phyloP scores from a whole-genome alignment of 192 early-diverging fungal genomes.

The Neocallimastix lanati region DNA sequence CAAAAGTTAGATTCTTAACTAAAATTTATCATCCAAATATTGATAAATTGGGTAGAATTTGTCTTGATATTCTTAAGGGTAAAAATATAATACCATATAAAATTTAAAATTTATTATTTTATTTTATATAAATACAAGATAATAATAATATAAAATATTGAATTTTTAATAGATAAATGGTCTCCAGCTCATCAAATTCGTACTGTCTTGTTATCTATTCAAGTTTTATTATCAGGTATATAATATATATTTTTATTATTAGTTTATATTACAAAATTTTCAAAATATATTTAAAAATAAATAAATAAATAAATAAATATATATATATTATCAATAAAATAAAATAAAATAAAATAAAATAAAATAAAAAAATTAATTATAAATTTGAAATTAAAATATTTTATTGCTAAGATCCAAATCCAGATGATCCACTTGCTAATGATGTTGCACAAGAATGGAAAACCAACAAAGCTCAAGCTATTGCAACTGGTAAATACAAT shows the following conservation, averaged over 20 bases:
- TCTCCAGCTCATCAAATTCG: slow-evolving; percentile 95
- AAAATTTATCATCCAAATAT: slow-evolving; percentile 99
- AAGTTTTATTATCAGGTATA: slow-evolving; percentile 63
- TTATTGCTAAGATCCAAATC: slow-evolving; percentile 56
- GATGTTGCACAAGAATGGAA: slow-evolving; percentile 99
- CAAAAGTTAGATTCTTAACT: slow-evolving; percentile 94
- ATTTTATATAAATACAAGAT: no score
- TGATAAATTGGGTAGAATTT: slow-evolving; percentile 94
- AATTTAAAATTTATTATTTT: no score
- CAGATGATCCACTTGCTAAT: slow-evolving; percentile 94
- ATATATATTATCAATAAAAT: no score
- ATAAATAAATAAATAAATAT: no score
- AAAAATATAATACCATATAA: no score
- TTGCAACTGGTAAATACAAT: slow-evolving; percentile 59
- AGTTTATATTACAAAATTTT: no score
- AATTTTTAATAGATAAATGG: slow-evolving; percentile 87
- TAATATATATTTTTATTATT: not conserved
- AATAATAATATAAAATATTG: no score
- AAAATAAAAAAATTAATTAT: no score
- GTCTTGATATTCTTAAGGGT: slow-evolving; percentile 95
- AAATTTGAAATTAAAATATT: not conserved
- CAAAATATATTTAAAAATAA: no score
- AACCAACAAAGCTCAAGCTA: slow-evolving; percentile 81
- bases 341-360: no score
- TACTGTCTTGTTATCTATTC: slow-evolving; percentile 91